A percentile compares a stretch with the other conserved stretches of the same genome.
Conservation (phyloP, 1,139 yeast species). For the Zhuliangozyma blackwelliae region DNA sequence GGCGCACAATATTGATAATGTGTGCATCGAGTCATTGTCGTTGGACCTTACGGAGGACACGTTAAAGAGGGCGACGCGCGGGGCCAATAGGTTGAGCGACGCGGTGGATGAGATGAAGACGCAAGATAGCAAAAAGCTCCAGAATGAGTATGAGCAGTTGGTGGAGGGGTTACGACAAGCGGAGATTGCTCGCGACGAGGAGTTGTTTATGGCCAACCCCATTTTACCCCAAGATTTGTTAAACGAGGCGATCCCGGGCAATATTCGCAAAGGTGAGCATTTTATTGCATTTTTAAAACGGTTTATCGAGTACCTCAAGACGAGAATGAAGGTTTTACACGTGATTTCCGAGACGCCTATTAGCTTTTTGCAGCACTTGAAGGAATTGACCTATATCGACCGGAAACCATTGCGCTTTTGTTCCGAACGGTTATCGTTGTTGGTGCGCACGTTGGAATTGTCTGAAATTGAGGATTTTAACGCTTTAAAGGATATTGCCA, state of each 20-base stretch:
- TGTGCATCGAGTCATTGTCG: conserved; percentile 91
- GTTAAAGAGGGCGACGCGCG: conserved; percentile 47
- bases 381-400: conserved; percentile 89
- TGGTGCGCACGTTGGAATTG: conserved; percentile 85
- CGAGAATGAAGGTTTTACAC: conserved; percentile 95
- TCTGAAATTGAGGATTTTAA: conserved; percentile 86
- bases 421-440: conserved; percentile 80
- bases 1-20: conserved; percentile 98
- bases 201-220: conserved; percentile 82
- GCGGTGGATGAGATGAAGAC: conserved; percentile 80
- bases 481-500: conserved; percentile 91
- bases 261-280: conserved; percentile 94
- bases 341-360: conserved; percentile 96
- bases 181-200: conserved; percentile 72
- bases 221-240: conserved; percentile 79
- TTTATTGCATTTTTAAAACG: conserved; percentile 88
- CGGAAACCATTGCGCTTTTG: conserved; percentile 87
- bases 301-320: conserved; percentile 88
- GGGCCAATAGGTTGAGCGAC: conserved; percentile 71
- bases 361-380: conserved; percentile 86
- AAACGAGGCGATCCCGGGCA: conserved; percentile 95
- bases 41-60: conserved; percentile 60
- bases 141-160: conserved; percentile 83
- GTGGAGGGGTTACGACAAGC: conserved; percentile 86
- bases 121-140: conserved; percentile 77